These are phyloP conservation scores for Talaromyces sp. DNA, from an alignment of 2,329 filamentous ascomycete species.

Conservation along the genomic window DNA sequence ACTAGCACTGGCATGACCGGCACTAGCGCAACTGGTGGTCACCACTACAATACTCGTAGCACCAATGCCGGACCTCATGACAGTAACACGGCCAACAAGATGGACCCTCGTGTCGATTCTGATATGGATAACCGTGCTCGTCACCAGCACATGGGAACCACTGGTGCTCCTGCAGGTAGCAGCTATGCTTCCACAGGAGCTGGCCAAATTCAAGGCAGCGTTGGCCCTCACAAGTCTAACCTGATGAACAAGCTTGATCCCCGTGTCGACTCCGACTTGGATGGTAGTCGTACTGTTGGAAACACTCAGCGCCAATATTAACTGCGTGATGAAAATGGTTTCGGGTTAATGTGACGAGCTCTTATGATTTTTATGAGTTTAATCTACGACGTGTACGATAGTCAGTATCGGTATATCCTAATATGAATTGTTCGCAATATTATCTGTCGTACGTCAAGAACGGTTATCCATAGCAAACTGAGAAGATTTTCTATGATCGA, in stretches of 20 bases:
- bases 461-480: not conserved
- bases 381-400: constrained; percentile 7
- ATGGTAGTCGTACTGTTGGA: constrained; percentile 13
- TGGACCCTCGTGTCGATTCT: constrained; percentile 43
- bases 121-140: constrained; percentile 19
- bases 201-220: constrained; percentile 14
- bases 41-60: constrained; percentile 21
- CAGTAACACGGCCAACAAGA: constrained; percentile 31
- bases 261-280: constrained; percentile 52
- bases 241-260: constrained; percentile 51
- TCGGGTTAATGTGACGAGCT: not conserved
- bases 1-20: not conserved
- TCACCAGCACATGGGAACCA: constrained; percentile 16
- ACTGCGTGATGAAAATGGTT: not conserved
- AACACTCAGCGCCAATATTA: constrained; percentile 9
- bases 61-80: constrained; percentile 39
- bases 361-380: not conserved
- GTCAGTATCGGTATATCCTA: not conserved
- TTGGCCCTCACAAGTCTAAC: constrained; percentile 46
- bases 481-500: not conserved
- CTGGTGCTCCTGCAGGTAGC: constrained; percentile 13
- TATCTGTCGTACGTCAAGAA: not conserved
- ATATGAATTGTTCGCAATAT: not conserved
- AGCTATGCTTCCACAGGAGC: constrained; percentile 18
- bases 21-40: not conserved